Base-by-base conservation (phyloP, 768 basidiomycete species). In the Rossbeevera mucosa region DNA sequence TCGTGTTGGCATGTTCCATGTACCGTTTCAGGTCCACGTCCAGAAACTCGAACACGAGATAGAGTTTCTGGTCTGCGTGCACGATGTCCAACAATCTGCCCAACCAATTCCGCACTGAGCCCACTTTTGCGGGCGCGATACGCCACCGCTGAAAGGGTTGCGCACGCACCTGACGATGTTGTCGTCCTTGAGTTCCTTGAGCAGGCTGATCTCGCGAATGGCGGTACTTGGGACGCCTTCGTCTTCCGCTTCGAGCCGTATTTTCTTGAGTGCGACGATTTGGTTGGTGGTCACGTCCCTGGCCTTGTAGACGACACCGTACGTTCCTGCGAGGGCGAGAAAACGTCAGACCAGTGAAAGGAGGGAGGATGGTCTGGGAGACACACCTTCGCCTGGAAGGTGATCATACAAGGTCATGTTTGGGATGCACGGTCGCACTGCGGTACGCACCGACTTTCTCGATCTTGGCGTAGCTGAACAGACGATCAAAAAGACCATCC, bases 141-240 rank as follows among this genome's bases (percentile, higher is more conserved):
- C 30, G 30, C n/a, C n/a, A n/a, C 6, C 26, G 26, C 26, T 16
- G 7, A 31, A 33, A n/a, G n/a, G n/a, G n/a, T 4, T 36, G 33
- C 13, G 22, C 18, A 47, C 46, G 24, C 66, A 89, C 96, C 84
- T 82, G 66, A 99, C 96, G 64, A 98, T 91, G 67, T 97, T 91
- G 30, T 93, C 91, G 68, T 98, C 90, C 69, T 90, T 91, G 62
- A 99, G 80, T 68, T 99, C 96, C 71, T 98, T 99, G 61, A 99
- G 73, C 56, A 99, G 72, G 73, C 91, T 93, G 71, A 99, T 99
- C 76, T 99, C 96, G 47, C 96, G 83, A 64, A 99, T 99, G 50
- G 95, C 94, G 4, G 96, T 99, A 58, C 88, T 91, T 8, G 96
- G 96, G 20, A 99, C 96, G 44, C 96, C 96, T 70, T 99, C 96